phyloP scores from a whole-genome alignment of 2,329 filamentous ascomycete genomes.

The Geosmithia putterillii region DNA sequence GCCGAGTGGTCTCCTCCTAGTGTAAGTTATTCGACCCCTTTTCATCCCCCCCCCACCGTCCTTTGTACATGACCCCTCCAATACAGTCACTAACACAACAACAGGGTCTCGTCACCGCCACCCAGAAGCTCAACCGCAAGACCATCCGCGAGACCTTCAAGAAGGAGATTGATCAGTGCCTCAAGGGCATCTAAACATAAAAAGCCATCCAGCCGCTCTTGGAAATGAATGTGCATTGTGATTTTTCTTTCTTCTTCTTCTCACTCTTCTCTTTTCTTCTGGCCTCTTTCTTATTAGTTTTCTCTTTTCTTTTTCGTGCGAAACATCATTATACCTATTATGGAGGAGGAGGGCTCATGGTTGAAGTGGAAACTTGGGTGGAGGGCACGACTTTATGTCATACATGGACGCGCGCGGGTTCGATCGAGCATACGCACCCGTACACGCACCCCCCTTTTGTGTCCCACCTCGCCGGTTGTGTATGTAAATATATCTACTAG shows the following conservation, averaged over 20 bases:
- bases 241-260: background rate
- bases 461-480: too few relatives aligned
- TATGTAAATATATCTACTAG: too few relatives aligned
- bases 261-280: background rate
- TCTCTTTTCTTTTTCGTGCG: background rate
- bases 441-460: too few relatives aligned
- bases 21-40: constrained; percentile 39
- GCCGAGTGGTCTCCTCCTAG: constrained; percentile 83
- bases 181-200: constrained; percentile 14
- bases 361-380: too few relatives aligned
- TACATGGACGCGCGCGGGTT: too few relatives aligned
- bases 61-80: too few relatives aligned
- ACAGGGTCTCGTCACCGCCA: constrained; percentile 50
- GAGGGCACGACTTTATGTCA: background rate
- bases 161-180: constrained; percentile 33
- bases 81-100: background rate
- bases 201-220: background rate
- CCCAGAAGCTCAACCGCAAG: constrained; percentile 46
- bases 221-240: background rate
- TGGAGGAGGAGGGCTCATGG: too few relatives aligned
- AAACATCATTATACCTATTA: too few relatives aligned
- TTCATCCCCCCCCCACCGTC: too few relatives aligned
- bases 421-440: too few relatives aligned
- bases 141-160: constrained; percentile 36
- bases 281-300: background rate